phyloP scores from a whole-genome alignment of 192 early-diverging fungal genomes.

The Haplosporangium gracile region DNA sequence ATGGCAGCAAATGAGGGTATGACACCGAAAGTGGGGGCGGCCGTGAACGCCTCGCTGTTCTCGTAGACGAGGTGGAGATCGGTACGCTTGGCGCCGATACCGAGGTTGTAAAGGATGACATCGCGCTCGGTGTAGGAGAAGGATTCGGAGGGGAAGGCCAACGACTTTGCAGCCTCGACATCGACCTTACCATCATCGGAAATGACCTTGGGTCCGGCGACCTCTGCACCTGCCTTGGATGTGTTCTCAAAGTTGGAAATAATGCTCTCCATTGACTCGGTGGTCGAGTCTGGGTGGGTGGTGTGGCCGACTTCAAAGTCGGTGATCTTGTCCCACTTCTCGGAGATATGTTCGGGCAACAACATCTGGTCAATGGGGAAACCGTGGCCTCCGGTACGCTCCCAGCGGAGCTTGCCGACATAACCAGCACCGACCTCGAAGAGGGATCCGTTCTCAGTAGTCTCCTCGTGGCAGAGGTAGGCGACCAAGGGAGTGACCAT shows the following conservation, averaged over 20 bases:
- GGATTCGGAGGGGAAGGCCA: slow-evolving; percentile 61
- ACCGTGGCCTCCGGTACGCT: slow-evolving; percentile 87
- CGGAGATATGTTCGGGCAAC: slow-evolving; percentile 85
- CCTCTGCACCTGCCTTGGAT: neutral
- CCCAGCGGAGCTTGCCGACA: slow-evolving; percentile 92
- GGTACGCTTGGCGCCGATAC: slow-evolving; percentile 86
- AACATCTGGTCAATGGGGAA: slow-evolving; percentile 93
- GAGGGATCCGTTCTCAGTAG: slow-evolving; percentile 82
- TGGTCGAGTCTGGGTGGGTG: slow-evolving; percentile 81
- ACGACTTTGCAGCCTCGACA: slow-evolving; percentile 70
- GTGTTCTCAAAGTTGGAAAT: slow-evolving; percentile 77
- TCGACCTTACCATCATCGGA: slow-evolving; percentile 61
- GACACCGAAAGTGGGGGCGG: slow-evolving; percentile 92
- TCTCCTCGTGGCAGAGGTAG: slow-evolving; percentile 87
- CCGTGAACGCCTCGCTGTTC: slow-evolving; percentile 80
- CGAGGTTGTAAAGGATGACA: slow-evolving; percentile 91
- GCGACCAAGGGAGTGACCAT: slow-evolving; percentile 96
- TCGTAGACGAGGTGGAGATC: slow-evolving; percentile 94
- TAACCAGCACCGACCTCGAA: slow-evolving; percentile 97
- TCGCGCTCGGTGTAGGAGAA: slow-evolving; percentile 88
- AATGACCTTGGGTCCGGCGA: neutral
- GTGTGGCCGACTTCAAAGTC: slow-evolving; percentile 85
- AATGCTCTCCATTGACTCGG: slow-evolving; percentile 82
- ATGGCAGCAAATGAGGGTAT: slow-evolving; percentile 79
- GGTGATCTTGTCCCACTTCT: slow-evolving; percentile 81